Evolutionary conservation across 345 rosid species (phyloP), one percentile per base, ranked within the genome.

Genomic region (Orychophragmus violaceus): DNA sequence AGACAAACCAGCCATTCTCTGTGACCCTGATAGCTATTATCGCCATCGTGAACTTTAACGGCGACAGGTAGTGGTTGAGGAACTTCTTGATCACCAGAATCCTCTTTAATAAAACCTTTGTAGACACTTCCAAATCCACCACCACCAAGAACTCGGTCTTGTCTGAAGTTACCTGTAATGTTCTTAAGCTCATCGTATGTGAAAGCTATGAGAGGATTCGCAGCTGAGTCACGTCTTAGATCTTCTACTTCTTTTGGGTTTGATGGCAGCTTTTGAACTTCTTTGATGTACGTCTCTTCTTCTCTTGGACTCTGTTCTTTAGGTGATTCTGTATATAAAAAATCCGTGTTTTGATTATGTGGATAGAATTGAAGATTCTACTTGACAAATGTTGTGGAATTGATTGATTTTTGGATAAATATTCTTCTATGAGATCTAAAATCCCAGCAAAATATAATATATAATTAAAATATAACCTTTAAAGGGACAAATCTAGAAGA

Each of bases 101-200:
- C 87, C 44, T 88, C 85, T 12, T 77, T 44, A 5, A 93, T 82
- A 49, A 86, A 82, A 8, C 98, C 98, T 79, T 93, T 88, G 71
- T 87, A 94, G 56, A 94, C 99, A 52, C 86, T 78, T 51, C 99
- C 99, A 54, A 94, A 94, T 6, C 99, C 99, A 9, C 99, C 99
- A 27, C 99, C 97, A 25, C 99, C 99, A 75, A 94, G 77, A n/a
- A 94, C 84, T 3, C 83, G 66, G 73, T 93, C 99, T 71, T 84
- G 96, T 84, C 99, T 81, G 67, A 94, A 94, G 74, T 90, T 88
- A 3, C 64, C 80, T 1, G 99, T 94, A 35, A 94, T 87, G 55
- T 64, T 71, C 76, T 75, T 87, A 36, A 94, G 81, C 62, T 94
- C 99, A 19, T 83, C 86, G 45, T 75, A 90, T 3, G 92, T 80